Percentiles rank a stretch among this genome's conserved stretches.
phyloP scores from a whole-genome alignment of 495 filamentous ascomycete species.

The Parathielavia hyrcaniae region DNA sequence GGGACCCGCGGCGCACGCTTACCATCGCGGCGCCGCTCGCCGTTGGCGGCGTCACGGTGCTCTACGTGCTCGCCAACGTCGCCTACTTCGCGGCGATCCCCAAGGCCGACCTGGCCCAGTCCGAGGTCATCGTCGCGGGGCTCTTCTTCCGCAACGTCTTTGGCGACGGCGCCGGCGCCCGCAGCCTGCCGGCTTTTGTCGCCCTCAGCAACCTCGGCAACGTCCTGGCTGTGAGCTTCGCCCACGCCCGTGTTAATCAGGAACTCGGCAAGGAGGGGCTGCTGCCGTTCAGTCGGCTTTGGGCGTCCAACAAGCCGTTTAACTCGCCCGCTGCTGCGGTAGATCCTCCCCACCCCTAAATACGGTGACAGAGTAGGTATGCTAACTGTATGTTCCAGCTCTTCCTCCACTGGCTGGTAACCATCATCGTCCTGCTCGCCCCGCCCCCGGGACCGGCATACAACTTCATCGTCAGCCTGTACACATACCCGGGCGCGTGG shows the following conservation, averaged over 20 bases:
- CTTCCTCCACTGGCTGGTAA: constrained; percentile 1
- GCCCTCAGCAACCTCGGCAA: constrained; percentile 58
- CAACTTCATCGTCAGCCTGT: constrained; percentile 6
- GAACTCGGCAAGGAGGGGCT: constrained; percentile 63
- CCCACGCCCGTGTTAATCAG: constrained; percentile 59
- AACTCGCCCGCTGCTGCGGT: constrained; percentile 14
- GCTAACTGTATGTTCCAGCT: not conserved
- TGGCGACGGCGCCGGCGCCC: constrained; percentile 32
- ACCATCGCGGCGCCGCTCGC: constrained; percentile 56
- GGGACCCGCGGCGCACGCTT: constrained; percentile 55
- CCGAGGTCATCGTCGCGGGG: constrained; percentile 42
- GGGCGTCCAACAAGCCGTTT: constrained; percentile 25
- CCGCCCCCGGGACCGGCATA: not conserved
- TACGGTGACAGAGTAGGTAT: no score
- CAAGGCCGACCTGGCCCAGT: constrained; percentile 45
- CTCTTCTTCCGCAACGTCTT: constrained; percentile 46
- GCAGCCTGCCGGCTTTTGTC: constrained; percentile 44
- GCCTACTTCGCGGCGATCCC: constrained; percentile 49
- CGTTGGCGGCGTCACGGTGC: constrained; percentile 48
- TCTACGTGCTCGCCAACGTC: constrained; percentile 47
- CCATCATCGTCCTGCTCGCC: not conserved
- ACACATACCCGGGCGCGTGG: constrained; percentile 42
- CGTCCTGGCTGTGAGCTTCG: constrained; percentile 40
- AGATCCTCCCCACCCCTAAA: not conserved
- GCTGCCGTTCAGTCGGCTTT: constrained; percentile 50